These are phyloP conservation scores for sunflower (Helianthus annuus) DNA, from an alignment of 129 eudicot species.

Conservation along the genomic window HanXRQr2.0-SUNRISE NC_035437.2:111584630-111585129, in stretches of 20 bases:
- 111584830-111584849: slow-evolving; percentile 86
- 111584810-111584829: slow-evolving; percentile 91
- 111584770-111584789: slow-evolving; percentile 81
- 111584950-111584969: not conserved
- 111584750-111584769: slow-evolving; percentile 74
- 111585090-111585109: not conserved
- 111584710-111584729: slow-evolving; percentile 91
- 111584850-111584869: slow-evolving; percentile 34
- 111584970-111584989: not conserved
- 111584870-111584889: slow-evolving; percentile 4
- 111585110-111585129: not conserved
- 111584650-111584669: no score
- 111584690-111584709: slow-evolving; percentile 40
- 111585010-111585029: not conserved
- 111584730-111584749: slow-evolving; percentile 76
- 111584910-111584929: not conserved
- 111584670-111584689: no score
- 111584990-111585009: not conserved
- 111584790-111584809: slow-evolving; percentile 98
- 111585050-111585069: not conserved
- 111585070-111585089: not conserved
- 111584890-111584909: slow-evolving; percentile 20
- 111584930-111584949: not conserved
- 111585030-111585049: not conserved
- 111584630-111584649: no score